phyloP scores from a whole-genome alignment of 331 rosid genomes.

The Malus hybrid region DNA sequence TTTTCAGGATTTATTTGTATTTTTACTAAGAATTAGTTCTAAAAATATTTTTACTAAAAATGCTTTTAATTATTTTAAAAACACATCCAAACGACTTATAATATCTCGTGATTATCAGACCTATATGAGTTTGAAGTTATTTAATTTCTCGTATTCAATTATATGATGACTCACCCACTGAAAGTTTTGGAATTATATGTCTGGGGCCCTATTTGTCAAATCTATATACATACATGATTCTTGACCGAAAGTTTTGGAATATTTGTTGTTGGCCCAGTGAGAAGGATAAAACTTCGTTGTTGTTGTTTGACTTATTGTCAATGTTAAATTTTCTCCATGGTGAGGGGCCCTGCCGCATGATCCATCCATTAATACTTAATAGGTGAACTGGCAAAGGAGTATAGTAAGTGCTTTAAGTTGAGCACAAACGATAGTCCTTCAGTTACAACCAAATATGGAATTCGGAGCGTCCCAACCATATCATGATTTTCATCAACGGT shows the following conservation, averaged over 20 bases:
- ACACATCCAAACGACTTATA: background rate
- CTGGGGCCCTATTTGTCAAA: too few species aligned
- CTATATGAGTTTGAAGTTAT: background rate
- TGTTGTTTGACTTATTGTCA: background rate
- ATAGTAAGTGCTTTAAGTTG: constrained; percentile 64
- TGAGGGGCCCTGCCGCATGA: constrained; percentile 92
- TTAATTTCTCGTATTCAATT: background rate
- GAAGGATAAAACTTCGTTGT: too few species aligned
- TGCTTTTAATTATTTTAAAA: too few species aligned
- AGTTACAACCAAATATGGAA: constrained; percentile 62
- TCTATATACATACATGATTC: too few species aligned
- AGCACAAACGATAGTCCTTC: constrained; percentile 62
- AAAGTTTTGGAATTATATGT: background rate
- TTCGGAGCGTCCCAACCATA: constrained; percentile 77
- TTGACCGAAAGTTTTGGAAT: background rate
- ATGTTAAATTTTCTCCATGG: constrained; percentile 47
- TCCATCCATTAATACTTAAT: constrained; percentile 49
- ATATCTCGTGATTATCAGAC: background rate
- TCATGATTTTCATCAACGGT: constrained; percentile 64
- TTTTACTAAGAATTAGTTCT: too few species aligned
- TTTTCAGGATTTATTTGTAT: too few species aligned
- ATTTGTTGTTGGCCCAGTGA: too few species aligned
- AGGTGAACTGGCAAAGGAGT: constrained; percentile 56
- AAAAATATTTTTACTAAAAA: too few species aligned
- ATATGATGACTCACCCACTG: background rate